Evolutionary conservation across 306 rosid genomes (phyloP).

Genomic region (Ammopiptanthus mongolicus): DNA sequence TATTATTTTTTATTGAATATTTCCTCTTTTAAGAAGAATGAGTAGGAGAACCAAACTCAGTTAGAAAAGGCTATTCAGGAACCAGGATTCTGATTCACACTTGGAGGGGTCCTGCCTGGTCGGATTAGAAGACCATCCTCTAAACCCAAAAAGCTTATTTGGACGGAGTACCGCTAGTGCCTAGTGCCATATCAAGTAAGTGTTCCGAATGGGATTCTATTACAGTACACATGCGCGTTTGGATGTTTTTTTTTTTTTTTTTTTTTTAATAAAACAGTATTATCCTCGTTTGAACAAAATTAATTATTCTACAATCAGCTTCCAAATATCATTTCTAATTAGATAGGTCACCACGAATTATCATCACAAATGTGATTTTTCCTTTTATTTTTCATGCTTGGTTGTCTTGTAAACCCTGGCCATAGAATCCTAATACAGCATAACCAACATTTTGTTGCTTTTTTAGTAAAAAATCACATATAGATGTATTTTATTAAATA

Average conservation of each 20-base stretch:
- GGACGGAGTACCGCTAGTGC: neutral
- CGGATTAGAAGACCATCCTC: neutral
- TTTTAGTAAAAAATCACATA: neutral
- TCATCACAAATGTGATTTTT: neutral
- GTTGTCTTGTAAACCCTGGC: neutral
- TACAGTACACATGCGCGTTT: neutral
- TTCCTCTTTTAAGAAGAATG: too few species aligned
- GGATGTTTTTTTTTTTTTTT: neutral
- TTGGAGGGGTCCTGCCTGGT: neutral
- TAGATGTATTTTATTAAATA: neutral
- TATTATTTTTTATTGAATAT: too few species aligned
- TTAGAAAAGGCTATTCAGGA: neutral
- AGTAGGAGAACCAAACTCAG: too few species aligned
- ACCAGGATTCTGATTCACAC: slow-evolving; percentile 1
- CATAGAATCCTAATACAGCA: neutral
- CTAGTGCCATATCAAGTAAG: neutral
- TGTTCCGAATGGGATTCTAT: neutral
- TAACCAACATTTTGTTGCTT: too few species aligned
- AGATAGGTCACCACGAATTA: neutral
- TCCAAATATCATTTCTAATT: neutral
- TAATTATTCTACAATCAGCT: neutral
- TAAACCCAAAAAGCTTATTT: neutral
- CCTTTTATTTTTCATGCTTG: too few species aligned
- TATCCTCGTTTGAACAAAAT: neutral
- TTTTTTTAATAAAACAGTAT: neutral